A percentile compares a stretch with the other conserved stretches of the same genome.
Conservation (phyloP, 306 rosid species). For the Comarum palustre region DNA sequence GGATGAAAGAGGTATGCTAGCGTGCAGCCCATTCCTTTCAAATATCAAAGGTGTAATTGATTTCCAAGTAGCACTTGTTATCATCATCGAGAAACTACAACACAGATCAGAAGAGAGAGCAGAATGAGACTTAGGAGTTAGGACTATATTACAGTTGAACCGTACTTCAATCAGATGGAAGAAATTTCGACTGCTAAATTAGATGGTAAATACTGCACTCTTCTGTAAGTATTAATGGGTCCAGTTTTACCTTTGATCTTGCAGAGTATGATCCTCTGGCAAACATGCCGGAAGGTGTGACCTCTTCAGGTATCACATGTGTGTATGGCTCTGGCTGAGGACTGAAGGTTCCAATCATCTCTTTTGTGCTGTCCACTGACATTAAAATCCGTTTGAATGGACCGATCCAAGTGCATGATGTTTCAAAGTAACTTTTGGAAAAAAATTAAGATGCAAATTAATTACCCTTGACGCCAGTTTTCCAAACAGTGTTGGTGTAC, state of each 20-base stretch:
- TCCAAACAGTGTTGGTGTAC: slow-evolving; percentile 59
- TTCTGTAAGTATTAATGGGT: background rate
- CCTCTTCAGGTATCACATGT: slow-evolving; percentile 51
- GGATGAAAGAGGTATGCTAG: slow-evolving; percentile 14
- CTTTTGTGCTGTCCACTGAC: slow-evolving; percentile 48
- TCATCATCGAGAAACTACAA: slow-evolving; percentile 52
- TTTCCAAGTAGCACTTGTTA: slow-evolving; percentile 55
- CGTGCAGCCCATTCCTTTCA: slow-evolving; percentile 43
- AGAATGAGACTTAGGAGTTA: slow-evolving; percentile 3
- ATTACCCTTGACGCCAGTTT: slow-evolving; percentile 46
- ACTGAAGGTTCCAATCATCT: slow-evolving; percentile 58
- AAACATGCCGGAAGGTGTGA: slow-evolving; percentile 50
- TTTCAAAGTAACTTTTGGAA: background rate
- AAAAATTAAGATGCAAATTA: background rate
- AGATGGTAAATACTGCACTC: background rate
- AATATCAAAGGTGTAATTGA: slow-evolving; percentile 48
- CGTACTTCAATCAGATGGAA: background rate
- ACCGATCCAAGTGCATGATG: background rate
- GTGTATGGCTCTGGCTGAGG: slow-evolving; percentile 49
- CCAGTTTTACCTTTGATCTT: slow-evolving; percentile 39
- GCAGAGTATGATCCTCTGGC: slow-evolving; percentile 53
- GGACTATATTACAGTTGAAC: slow-evolving; percentile 1
- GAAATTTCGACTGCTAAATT: background rate
- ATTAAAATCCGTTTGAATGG: background rate
- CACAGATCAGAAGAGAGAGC: background rate